Percentiles rank a stretch among this genome's conserved stretches.
These are phyloP conservation scores for Trichoderma atroviride DNA, from an alignment of 2,329 filamentous ascomycete species.

Conservation along the genomic window DNA sequence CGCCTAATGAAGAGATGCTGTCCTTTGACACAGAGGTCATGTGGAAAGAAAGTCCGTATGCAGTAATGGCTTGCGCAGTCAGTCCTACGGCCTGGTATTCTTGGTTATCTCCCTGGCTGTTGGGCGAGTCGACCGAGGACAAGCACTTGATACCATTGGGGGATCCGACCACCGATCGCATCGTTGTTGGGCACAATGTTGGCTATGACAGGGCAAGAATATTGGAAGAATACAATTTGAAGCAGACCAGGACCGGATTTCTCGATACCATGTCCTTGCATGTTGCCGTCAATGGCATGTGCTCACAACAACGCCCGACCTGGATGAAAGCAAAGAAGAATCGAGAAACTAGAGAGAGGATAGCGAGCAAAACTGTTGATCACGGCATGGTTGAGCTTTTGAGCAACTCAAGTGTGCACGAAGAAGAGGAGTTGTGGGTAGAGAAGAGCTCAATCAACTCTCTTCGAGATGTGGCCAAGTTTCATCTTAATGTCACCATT, in stretches of 20 bases:
- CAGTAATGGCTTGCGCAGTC: conserved; percentile 94
- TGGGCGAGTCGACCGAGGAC: conserved; percentile 77
- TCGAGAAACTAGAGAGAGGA: conserved; percentile 77
- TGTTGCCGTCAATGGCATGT: conserved; percentile 98
- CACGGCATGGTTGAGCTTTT: conserved; percentile 72
- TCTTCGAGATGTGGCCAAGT: conserved; percentile 90
- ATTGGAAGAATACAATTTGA: conserved; percentile 82
- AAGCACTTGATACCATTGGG: conserved; percentile 86
- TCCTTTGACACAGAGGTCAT: conserved; percentile 97
- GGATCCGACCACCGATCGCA: conserved; percentile 68
- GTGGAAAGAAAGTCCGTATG: conserved; percentile 90
- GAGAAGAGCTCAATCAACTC: conserved; percentile 95
- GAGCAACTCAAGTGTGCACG: conserved; percentile 69
- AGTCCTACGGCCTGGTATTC: conserved; percentile 93
- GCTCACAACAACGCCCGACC: conserved; percentile 89
- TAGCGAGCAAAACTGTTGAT: conserved; percentile 70
- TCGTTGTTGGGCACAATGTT: conserved; percentile 93
- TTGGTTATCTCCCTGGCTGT: conserved; percentile 94
- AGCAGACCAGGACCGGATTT: conserved; percentile 83
- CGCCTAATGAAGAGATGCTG: conserved; percentile 78
- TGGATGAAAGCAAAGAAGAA: conserved; percentile 98
- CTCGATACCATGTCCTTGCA: conserved; percentile 98
- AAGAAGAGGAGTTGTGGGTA: conserved; percentile 96
- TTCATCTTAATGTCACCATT: conserved; percentile 87
- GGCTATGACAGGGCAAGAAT: conserved; percentile 91